A percentile compares a stretch with the other conserved stretches of the same genome.
Conservation (phyloP, 129 eudicot genomes). For the Solidago caesia region DNA sequence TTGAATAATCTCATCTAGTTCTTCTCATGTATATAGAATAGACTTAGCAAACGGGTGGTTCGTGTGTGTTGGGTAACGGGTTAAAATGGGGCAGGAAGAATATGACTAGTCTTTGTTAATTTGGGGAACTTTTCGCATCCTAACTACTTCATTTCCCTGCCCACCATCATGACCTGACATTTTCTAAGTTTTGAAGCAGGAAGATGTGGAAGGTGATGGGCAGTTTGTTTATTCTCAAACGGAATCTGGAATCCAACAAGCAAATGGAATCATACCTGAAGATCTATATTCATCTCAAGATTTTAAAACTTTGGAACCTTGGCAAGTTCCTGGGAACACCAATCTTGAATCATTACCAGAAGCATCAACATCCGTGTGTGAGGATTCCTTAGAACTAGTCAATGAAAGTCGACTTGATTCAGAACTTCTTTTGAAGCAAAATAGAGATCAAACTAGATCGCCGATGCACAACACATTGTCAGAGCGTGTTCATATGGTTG, state of each 20-base stretch:
- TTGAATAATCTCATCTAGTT: background rate
- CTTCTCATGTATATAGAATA: background rate
- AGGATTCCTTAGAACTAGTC: constrained; percentile 29
- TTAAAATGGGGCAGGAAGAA: no score
- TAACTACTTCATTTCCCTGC: background rate
- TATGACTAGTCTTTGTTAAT: no score
- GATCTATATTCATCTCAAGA: constrained; percentile 37
- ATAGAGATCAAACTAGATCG: constrained; percentile 25
- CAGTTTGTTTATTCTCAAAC: constrained; percentile 35
- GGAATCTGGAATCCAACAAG: constrained; percentile 33
- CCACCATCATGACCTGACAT: background rate
- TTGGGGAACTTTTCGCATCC: background rate
- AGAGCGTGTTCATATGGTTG: constrained; percentile 27
- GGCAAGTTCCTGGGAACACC: constrained; percentile 24
- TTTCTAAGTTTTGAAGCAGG: constrained; percentile 35
- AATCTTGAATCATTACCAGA: constrained; percentile 17
- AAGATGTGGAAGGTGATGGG: constrained; percentile 38
- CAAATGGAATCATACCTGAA: constrained; percentile 20
- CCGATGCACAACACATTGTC: constrained; percentile 5
- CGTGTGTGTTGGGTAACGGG: no score
- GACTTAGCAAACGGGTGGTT: background rate
- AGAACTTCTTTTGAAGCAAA: constrained; percentile 13
- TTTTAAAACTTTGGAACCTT: constrained; percentile 26
- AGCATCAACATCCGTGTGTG: constrained; percentile 26
- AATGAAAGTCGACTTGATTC: constrained; percentile 15